Evolutionary conservation across 768 basidiomycete genomes (phyloP).

Genomic region (Auriculariales sp.): DNA sequence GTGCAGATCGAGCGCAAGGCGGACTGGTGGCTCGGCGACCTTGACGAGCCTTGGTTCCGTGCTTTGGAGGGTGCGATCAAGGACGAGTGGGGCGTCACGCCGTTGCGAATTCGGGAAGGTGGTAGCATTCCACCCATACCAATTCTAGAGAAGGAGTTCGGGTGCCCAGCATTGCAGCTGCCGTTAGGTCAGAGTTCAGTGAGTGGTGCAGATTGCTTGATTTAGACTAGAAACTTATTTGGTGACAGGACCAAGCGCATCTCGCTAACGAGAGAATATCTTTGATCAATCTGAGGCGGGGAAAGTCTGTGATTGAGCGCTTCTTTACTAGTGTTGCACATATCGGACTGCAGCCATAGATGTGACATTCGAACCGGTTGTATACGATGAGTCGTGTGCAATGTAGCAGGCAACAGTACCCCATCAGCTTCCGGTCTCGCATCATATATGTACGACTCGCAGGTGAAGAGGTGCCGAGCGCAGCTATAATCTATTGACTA

Average conservation of each 20-base stretch:
- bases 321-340: conserved; percentile 22
- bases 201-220: conserved; percentile 14
- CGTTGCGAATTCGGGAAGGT: conserved; percentile 83
- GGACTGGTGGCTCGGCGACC: conserved; percentile 92
- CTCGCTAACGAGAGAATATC: conserved; percentile 88
- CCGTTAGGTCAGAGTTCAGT: conserved; percentile 89
- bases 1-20: conserved; percentile 71
- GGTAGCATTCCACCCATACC: conserved; percentile 92
- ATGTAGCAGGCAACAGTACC: too few relatives aligned
- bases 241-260: conserved; percentile 71
- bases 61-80: conserved; percentile 69
- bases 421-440: too few relatives aligned
- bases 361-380: too few relatives aligned
- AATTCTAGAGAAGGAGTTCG: conserved; percentile 83
- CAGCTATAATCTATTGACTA: too few relatives aligned
- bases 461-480: too few relatives aligned
- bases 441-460: too few relatives aligned
- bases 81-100: conserved; percentile 78
- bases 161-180: conserved; percentile 79
- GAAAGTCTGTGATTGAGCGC: conserved; percentile 62
- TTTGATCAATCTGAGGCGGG: conserved; percentile 61
- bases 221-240: conserved; percentile 1
- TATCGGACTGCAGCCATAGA: too few relatives aligned
- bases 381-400: too few relatives aligned
- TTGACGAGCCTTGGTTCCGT: conserved; percentile 75